These are phyloP conservation scores for Melanopsichium pennsylvanicum DNA, from an alignment of 1,284 basidiomycete species.

Conservation along the genomic window DNA sequence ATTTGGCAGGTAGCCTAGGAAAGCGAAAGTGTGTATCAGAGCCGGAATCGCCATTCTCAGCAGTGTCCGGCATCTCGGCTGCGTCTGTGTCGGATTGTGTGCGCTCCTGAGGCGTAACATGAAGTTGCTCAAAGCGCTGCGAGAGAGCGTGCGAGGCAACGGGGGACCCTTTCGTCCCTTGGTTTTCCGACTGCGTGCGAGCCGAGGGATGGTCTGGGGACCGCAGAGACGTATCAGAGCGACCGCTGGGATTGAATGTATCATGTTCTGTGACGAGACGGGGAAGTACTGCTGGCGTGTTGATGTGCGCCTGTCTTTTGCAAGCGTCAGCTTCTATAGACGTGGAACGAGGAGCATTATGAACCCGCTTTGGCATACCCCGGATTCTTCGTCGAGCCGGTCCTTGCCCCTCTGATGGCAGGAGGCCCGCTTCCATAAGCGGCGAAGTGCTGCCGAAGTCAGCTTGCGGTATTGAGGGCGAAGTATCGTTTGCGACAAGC, in stretches of 20 bases:
- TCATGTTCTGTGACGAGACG: neutral
- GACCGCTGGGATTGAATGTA: neutral
- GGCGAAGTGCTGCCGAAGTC: neutral
- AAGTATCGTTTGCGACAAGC: neutral
- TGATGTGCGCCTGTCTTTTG: neutral
- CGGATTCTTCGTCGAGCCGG: slow-evolving; percentile 9
- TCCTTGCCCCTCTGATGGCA: neutral
- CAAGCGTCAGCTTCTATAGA: neutral
- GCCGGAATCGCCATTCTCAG: neutral
- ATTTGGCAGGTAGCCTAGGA: slow-evolving; percentile 12
- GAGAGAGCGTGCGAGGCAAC: slow-evolving; percentile 9
- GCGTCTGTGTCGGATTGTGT: neutral
- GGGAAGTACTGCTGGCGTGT: neutral
- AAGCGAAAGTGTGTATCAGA: slow-evolving; percentile 16
- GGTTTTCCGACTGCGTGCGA: too few relatives aligned
- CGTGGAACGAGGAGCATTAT: neutral
- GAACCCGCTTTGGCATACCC: slow-evolving; percentile 10
- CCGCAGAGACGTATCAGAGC: neutral
- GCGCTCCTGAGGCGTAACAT: slow-evolving; percentile 3
- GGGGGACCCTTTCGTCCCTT: neutral
- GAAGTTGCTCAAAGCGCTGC: slow-evolving; percentile 18
- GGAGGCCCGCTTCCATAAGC: neutral
- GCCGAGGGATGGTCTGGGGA: neutral
- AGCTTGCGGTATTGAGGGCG: neutral
- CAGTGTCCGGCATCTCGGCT: neutral